Percentiles rank a stretch among this genome's conserved stretches.
Conservation (phyloP, 805 yeast species). For the Starmerella etchellsii region DNA sequence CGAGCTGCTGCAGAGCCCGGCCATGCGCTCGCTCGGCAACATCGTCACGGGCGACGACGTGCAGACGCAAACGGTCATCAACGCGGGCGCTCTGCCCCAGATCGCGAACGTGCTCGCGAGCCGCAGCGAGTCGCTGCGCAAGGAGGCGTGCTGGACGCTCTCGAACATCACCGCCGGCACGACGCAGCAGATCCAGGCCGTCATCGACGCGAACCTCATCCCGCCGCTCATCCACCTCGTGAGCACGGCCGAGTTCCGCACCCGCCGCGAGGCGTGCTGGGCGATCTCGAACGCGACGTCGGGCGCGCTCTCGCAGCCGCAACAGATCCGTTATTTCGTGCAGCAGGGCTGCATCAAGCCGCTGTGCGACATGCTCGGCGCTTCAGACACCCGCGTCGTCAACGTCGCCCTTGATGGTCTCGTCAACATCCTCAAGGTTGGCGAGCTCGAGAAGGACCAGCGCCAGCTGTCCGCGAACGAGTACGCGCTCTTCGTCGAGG, state of each 20-base stretch:
- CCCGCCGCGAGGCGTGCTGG: slow-evolving; percentile 99
- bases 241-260: slow-evolving; percentile 78
- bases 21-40: slow-evolving; percentile 93
- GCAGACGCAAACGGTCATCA: slow-evolving; percentile 90
- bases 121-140: slow-evolving; percentile 81
- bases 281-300: slow-evolving; percentile 96
- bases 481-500: slow-evolving; percentile 85
- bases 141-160: slow-evolving; percentile 98
- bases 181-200: slow-evolving; percentile 90
- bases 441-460: slow-evolving; percentile 80
- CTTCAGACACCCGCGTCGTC: slow-evolving; percentile 81
- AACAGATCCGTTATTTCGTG: slow-evolving; percentile 84
- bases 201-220: slow-evolving; percentile 82
- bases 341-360: slow-evolving; percentile 96
- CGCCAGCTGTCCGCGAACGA: slow-evolving; percentile 59
- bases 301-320: slow-evolving; percentile 85
- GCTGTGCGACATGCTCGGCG: slow-evolving; percentile 75
- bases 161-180: slow-evolving; percentile 98
- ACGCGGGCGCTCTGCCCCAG: slow-evolving; percentile 82
- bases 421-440: slow-evolving; percentile 85
- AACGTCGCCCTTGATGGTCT: slow-evolving; percentile 93
- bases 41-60: slow-evolving; percentile 93
- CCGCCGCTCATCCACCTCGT: slow-evolving; percentile 79
- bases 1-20: slow-evolving; percentile 88
- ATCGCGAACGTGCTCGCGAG: slow-evolving; percentile 67